phyloP scores from a whole-genome alignment of 2,329 filamentous ascomycete species.

The Amphichorda felina region DNA sequence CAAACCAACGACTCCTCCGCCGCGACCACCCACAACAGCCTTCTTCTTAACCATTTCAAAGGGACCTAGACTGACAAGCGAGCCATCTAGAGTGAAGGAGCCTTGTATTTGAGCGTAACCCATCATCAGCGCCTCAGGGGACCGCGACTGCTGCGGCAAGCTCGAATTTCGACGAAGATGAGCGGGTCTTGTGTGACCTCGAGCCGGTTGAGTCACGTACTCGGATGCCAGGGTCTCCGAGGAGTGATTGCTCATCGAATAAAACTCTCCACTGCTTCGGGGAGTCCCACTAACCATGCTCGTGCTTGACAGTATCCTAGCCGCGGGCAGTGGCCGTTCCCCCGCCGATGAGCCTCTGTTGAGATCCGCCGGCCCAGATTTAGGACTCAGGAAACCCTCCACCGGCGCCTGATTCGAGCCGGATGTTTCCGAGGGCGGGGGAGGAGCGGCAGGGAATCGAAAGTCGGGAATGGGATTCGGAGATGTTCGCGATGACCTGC shows the following conservation, averaged over 20 bases:
- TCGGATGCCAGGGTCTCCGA: slow-evolving; percentile 88
- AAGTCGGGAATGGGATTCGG: slow-evolving; percentile 40
- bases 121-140: slow-evolving; percentile 87
- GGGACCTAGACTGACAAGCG: slow-evolving; percentile 73
- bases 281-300: slow-evolving; percentile 67
- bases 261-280: slow-evolving; percentile 88
- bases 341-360: slow-evolving; percentile 15
- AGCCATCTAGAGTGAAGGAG: slow-evolving; percentile 84
- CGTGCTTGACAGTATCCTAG: slow-evolving; percentile 64
- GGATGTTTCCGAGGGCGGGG: slow-evolving; percentile 22
- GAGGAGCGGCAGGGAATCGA: slow-evolving; percentile 39
- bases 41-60: slow-evolving; percentile 97
- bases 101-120: slow-evolving; percentile 91
- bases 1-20: slow-evolving; percentile 74
- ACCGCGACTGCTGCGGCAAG: slow-evolving; percentile 27
- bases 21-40: slow-evolving; percentile 77
- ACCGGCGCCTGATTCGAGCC: slow-evolving; percentile 16
- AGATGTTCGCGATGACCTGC: slow-evolving; percentile 26
- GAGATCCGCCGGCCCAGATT: slow-evolving; percentile 17
- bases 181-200: slow-evolving; percentile 23
- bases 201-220: slow-evolving; percentile 48
- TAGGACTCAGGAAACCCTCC: slow-evolving; percentile 28
- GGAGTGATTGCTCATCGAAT: slow-evolving; percentile 88
- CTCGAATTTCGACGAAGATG: slow-evolving; percentile 35
- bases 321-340: slow-evolving; percentile 28